Evolutionary conservation across 2,329 filamentous ascomycete genomes (phyloP), one percentile per base, ranked within the genome.

Genomic region (Fusarium secorum): DNA sequence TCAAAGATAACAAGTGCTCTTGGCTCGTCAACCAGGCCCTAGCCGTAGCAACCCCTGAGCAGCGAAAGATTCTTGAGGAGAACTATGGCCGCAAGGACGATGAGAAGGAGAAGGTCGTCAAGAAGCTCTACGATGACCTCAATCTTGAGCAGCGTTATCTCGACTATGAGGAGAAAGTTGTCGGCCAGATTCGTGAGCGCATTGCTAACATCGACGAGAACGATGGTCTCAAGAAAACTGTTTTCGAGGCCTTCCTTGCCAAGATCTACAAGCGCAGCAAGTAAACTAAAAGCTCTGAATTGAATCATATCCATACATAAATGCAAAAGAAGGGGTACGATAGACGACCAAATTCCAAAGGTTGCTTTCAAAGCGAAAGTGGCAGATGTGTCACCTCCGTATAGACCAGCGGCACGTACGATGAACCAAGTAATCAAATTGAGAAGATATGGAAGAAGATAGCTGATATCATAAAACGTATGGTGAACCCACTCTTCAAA

Each of bases 251-350:
- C 46, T 99, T 98, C 87, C 85, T 99, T 72, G 86, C 87, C 82
- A 99, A 99, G 89, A 98, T 99, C 79, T 98, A 98, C 89, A 97
- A 97, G 90, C 89, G 96, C 79, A 96, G 89, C 88, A 98, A 97
- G 85, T 98, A 93, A 81, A 71, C 15, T 20, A 38, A 41, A 33
- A 18, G 20, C 20, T 22, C 49, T 20, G 14, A 49, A 36, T 30
- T 26, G 52, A 42, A 49, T 44, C 28, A 60, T 44, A 33, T 46
- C 54, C 64, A 57, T 49, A 51, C 65, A 59, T 54, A 15, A 20
- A 36, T 49, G 66, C 45, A 51, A 53, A 30, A 51, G 18, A 48
- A 53, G 36, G 41, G 33, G 33, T 51, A 42, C 42, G 28, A 38
- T 52, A 35, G 33, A 39, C 18, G 28, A 48, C 52, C 45, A 39